A percentile compares a stretch with the other conserved stretches of the same genome.
Conservation (phyloP, 2,329 filamentous ascomycete genomes). For the Pseudovirgaria hyperparasitica region DNA sequence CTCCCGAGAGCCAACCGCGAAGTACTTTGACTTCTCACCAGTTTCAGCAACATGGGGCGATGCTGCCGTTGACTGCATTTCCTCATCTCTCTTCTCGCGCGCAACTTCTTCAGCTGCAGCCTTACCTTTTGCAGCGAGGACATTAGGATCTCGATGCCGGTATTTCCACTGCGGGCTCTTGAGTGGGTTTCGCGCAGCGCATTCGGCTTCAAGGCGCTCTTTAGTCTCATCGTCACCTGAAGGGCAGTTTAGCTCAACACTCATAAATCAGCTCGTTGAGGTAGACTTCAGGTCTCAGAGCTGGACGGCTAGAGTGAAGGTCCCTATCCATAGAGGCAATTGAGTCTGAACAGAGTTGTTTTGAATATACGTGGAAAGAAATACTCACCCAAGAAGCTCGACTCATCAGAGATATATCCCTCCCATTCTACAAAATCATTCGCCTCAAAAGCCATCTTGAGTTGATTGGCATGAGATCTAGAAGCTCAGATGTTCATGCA, state of each 20-base stretch:
- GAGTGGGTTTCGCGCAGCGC: no score
- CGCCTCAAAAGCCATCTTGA: constrained; percentile 3
- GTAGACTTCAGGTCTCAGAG: no score
- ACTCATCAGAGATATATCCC: constrained; percentile 29
- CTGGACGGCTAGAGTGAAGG: no score
- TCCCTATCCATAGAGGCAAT: not conserved
- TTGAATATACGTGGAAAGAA: not conserved
- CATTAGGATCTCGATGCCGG: no score
- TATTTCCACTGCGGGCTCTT: no score
- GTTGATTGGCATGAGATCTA: no score
- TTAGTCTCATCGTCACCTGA: constrained; percentile 6
- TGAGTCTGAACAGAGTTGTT: not conserved
- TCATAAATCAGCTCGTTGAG: no score
- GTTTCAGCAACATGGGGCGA: constrained; percentile 5
- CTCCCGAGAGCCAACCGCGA: constrained; percentile 11
- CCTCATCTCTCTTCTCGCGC: not conserved
- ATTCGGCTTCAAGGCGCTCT: constrained; percentile 2
- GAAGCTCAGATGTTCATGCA: no score
- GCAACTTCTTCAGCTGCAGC: no score
- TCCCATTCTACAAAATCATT: constrained; percentile 16
- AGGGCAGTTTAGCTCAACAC: not conserved
- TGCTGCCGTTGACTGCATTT: not conserved
- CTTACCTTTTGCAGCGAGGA: no score
- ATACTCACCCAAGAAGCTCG: constrained; percentile 30
- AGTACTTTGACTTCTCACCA: constrained; percentile 16